Conservation (phyloP, 2,329 filamentous ascomycete genomes). For the Ophiostoma quercus region DNA sequence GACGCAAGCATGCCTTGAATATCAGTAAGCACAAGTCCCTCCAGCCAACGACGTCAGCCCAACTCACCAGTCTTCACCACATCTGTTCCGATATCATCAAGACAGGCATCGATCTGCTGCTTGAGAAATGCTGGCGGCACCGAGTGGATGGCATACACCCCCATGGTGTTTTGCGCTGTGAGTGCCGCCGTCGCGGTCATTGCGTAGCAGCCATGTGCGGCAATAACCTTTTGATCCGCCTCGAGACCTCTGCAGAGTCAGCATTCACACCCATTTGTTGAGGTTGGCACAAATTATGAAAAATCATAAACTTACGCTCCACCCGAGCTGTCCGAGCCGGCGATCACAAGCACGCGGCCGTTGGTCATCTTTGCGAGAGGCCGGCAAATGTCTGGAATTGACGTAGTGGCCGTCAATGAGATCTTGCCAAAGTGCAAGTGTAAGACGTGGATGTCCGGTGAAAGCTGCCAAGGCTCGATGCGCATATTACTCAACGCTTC, state of each 20-base stretch:
- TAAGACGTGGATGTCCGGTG: neutral
- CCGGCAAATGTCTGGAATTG: neutral
- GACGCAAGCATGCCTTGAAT: slow-evolving; percentile 73
- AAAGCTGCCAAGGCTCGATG: neutral
- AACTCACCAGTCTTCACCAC: slow-evolving; percentile 81
- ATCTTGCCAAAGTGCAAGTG: neutral
- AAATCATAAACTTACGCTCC: slow-evolving; percentile 58
- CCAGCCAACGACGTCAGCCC: neutral
- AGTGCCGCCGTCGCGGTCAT: slow-evolving; percentile 94
- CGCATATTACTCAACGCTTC: neutral
- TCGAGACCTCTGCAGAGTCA: slow-evolving; percentile 67
- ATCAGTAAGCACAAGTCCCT: neutral
- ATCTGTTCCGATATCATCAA: slow-evolving; percentile 80
- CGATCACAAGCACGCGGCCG: slow-evolving; percentile 68
- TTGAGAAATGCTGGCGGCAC: slow-evolving; percentile 72
- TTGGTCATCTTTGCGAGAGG: slow-evolving; percentile 26
- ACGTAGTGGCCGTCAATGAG: no score
- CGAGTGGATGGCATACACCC: slow-evolving; percentile 74
- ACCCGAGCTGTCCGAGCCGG: slow-evolving; percentile 85
- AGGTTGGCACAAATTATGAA: neutral
- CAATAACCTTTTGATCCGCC: slow-evolving; percentile 91
- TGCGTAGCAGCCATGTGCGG: slow-evolving; percentile 87
- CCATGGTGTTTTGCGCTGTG: slow-evolving; percentile 91
- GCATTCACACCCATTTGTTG: neutral
- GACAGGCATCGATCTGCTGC: slow-evolving; percentile 78